These are phyloP conservation scores for Hawksworthiomyces lignivorus DNA, from an alignment of 2,329 filamentous ascomycete species.

Conservation along the genomic window DNA sequence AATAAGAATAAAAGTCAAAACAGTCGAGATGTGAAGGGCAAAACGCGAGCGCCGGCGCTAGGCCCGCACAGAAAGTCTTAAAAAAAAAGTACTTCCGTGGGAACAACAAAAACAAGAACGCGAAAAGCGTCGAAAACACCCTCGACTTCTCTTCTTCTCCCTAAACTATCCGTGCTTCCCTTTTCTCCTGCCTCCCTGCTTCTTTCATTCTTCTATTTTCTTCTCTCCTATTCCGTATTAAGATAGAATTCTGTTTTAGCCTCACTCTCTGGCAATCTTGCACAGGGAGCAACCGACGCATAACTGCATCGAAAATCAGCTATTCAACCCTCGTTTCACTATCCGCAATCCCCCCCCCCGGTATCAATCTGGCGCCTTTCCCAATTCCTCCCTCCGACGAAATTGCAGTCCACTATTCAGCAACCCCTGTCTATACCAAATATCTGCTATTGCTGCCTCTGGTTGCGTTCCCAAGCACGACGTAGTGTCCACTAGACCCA, in stretches of 20 bases:
- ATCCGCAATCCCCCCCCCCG: slow-evolving; percentile 4
- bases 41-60: too few relatives aligned
- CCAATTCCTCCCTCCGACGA: slow-evolving; percentile 20
- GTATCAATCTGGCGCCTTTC: slow-evolving; percentile 11
- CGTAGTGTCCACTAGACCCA: not conserved
- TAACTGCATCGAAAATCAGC: slow-evolving; percentile 11
- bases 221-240: not conserved
- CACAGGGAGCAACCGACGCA: slow-evolving; percentile 2
- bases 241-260: slow-evolving; percentile 3
- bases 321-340: slow-evolving; percentile 6
- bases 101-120: slow-evolving; percentile 2
- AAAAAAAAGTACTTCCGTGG: slow-evolving; percentile 6
- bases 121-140: not conserved
- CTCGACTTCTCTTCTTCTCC: not conserved
- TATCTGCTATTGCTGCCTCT: not conserved
- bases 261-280: not conserved
- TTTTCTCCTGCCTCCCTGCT: too few relatives aligned
- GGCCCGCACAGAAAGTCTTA: too few relatives aligned
- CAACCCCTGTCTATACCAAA: not conserved
- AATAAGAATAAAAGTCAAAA: too few relatives aligned
- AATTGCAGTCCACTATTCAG: slow-evolving; percentile 20
- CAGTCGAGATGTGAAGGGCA: too few relatives aligned
- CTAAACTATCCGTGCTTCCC: too few relatives aligned
- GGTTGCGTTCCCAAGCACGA: too few relatives aligned
- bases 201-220: not conserved